Evolutionary conservation across 352 stramenopile species (phyloP).

Genomic region (Pythium aquatile): DNA sequence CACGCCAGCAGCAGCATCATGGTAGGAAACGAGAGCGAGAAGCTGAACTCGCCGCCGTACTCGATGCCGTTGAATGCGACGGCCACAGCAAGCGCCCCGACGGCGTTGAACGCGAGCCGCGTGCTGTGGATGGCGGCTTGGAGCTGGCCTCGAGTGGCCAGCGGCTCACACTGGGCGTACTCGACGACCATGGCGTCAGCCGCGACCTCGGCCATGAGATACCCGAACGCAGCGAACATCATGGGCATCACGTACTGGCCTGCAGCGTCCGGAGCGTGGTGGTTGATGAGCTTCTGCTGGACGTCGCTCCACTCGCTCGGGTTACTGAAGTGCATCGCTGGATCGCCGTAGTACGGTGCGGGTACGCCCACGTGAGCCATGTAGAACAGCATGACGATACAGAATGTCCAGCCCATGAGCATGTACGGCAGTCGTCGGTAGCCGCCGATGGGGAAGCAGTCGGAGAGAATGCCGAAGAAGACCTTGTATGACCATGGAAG

Average conservation of each 20-base stretch:
- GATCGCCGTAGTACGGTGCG: slow-evolving; percentile 23
- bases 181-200: slow-evolving; percentile 67
- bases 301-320: slow-evolving; percentile 12
- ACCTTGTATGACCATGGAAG: slow-evolving; percentile 20
- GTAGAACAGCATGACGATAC: slow-evolving; percentile 21
- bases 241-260: slow-evolving; percentile 61
- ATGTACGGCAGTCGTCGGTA: slow-evolving; percentile 29
- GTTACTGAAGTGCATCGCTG: slow-evolving; percentile 12
- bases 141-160: slow-evolving; percentile 43
- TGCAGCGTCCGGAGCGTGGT: slow-evolving; percentile 24
- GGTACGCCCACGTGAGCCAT: slow-evolving; percentile 18
- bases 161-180: slow-evolving; percentile 50
- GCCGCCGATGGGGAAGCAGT: slow-evolving; percentile 27
- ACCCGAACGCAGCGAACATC: slow-evolving; percentile 72
- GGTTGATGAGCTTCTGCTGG: slow-evolving; percentile 18
- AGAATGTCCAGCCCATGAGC: slow-evolving; percentile 24
- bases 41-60: slow-evolving; percentile 31
- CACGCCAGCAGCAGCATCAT: slow-evolving; percentile 23
- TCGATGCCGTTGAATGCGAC: slow-evolving; percentile 27
- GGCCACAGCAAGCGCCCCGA: slow-evolving; percentile 47
- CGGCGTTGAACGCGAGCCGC: slow-evolving; percentile 43
- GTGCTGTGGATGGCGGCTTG: slow-evolving; percentile 62
- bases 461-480: slow-evolving; percentile 20
- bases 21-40: slow-evolving; percentile 22
- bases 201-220: slow-evolving; percentile 54